A percentile compares a stretch with the other conserved stretches of the same genome.
These are phyloP conservation scores for Scheffersomyces cryptocercus DNA, from an alignment of 1,139 yeast genomes.

Conservation along the genomic window DNA sequence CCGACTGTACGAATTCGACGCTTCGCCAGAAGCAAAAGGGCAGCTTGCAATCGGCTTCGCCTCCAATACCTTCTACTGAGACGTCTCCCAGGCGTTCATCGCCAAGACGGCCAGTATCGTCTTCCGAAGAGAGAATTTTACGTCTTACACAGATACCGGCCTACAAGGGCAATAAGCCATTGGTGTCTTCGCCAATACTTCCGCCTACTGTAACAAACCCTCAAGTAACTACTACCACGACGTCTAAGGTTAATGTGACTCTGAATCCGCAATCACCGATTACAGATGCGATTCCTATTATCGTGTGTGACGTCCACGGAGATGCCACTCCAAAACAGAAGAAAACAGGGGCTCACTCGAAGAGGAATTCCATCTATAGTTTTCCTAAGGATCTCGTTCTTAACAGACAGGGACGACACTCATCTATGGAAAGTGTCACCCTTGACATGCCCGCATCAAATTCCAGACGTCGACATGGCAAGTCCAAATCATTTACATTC, in stretches of 20 bases:
- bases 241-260: background rate
- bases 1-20: slow-evolving; percentile 1
- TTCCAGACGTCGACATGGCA: slow-evolving; percentile 11
- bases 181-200: background rate
- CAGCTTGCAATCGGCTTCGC: background rate
- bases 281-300: too few species aligned
- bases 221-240: slow-evolving; percentile 2
- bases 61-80: slow-evolving; percentile 2
- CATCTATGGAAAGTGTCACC: too few species aligned
- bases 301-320: too few species aligned
- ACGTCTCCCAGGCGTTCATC: slow-evolving; percentile 10
- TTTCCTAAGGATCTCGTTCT: background rate
- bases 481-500: slow-evolving; percentile 18
- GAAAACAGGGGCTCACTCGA: background rate
- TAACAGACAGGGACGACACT: background rate
- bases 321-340: background rate
- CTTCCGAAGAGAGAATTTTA: slow-evolving; percentile 31
- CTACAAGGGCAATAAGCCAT: slow-evolving; percentile 10
- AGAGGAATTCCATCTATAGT: background rate
- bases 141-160: slow-evolving; percentile 32
- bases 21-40: background rate
- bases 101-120: slow-evolving; percentile 29
- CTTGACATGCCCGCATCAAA: background rate
- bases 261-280: background rate
- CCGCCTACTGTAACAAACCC: slow-evolving; percentile 5